Percentiles rank a stretch among this genome's conserved stretches.
Evolutionary conservation across 2,329 filamentous ascomycete genomes (phyloP).

Genomic region (Lecanicillium sp.): DNA sequence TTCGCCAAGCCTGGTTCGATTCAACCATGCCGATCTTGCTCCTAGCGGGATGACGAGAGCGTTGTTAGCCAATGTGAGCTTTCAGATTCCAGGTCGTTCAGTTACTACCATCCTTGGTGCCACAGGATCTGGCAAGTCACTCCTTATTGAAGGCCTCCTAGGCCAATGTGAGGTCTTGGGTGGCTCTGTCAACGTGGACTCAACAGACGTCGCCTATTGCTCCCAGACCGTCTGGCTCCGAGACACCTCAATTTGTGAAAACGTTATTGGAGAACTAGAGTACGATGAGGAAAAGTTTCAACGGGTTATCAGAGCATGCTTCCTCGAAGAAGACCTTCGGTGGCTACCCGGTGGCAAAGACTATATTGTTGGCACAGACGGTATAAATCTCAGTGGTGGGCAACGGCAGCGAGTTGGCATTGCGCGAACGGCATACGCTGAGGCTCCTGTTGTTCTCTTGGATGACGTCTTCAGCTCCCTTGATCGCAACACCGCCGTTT

Average conservation of each 20-base stretch:
- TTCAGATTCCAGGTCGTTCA: not conserved
- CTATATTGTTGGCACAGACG: conserved; percentile 3
- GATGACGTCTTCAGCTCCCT: conserved; percentile 2
- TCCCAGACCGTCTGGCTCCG: not conserved
- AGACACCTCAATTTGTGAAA: not conserved
- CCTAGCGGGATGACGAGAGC: not conserved
- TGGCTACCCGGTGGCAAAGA: not conserved
- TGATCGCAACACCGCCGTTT: not conserved
- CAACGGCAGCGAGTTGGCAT: conserved; percentile 2
- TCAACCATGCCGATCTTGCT: not conserved
- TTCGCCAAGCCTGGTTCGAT: not conserved
- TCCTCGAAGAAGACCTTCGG: not conserved
- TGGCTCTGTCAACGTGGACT: not conserved
- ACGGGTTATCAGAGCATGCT: not conserved
- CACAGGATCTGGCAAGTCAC: conserved; percentile 1
- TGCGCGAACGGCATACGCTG: not conserved
- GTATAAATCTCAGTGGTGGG: not conserved
- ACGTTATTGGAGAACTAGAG: not conserved
- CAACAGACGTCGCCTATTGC: not conserved
- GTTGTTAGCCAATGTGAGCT: not conserved
- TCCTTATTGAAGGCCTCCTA: not conserved
- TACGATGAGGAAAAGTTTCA: not conserved
- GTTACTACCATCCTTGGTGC: not conserved
- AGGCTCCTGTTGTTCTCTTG: not conserved
- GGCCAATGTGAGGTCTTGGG: not conserved